A percentile compares a stretch with the other conserved stretches of the same genome.
These are phyloP conservation scores for Raffaelea deltoideospora DNA, from an alignment of 2,329 filamentous ascomycete genomes.

Conservation along the genomic window DNA sequence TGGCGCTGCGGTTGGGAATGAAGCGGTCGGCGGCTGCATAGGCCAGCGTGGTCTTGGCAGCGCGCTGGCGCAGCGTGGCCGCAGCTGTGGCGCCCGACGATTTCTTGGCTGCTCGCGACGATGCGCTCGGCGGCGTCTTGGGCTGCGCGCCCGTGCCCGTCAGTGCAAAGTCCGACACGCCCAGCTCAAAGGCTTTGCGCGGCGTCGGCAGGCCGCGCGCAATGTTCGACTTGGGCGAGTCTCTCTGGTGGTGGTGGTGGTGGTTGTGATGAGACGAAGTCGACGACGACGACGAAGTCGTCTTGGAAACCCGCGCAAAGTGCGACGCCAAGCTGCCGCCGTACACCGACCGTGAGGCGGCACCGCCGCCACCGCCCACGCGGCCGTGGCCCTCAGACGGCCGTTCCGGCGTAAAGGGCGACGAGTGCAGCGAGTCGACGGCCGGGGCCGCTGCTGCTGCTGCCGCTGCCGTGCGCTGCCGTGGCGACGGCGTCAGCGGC, in stretches of 20 bases:
- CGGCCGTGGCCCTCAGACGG: slow-evolving; percentile 34
- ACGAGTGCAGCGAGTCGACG: slow-evolving; percentile 42
- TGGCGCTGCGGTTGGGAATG: slow-evolving; percentile 84
- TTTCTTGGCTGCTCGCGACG: slow-evolving; percentile 44
- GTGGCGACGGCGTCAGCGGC: slow-evolving; percentile 84
- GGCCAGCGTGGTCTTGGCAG: slow-evolving; percentile 60
- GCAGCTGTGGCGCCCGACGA: too few species aligned
- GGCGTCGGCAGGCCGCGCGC: slow-evolving; percentile 60
- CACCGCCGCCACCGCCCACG: too few species aligned
- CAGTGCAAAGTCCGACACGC: slow-evolving; percentile 83
- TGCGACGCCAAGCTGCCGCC: slow-evolving; percentile 66
- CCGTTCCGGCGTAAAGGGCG: slow-evolving; percentile 64
- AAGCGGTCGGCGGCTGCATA: slow-evolving; percentile 81
- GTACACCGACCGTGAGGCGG: slow-evolving; percentile 68
- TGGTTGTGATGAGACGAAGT: too few species aligned
- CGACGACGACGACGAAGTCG: too few species aligned
- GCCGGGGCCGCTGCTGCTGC: too few species aligned
- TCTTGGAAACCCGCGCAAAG: slow-evolving; percentile 54
- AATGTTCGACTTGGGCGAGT: slow-evolving; percentile 96
- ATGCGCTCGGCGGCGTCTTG: slow-evolving; percentile 44
- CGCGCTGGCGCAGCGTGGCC: slow-evolving; percentile 33
- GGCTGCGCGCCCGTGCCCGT: slow-evolving; percentile 57
- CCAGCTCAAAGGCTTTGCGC: slow-evolving; percentile 70
- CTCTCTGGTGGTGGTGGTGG: too few species aligned
- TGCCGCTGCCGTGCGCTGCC: slow-evolving; percentile 39